Evolutionary conservation across 1,284 basidiomycete species (phyloP), one percentile per base, ranked within the genome.

Genomic region (Malassezia furfur): DNA sequence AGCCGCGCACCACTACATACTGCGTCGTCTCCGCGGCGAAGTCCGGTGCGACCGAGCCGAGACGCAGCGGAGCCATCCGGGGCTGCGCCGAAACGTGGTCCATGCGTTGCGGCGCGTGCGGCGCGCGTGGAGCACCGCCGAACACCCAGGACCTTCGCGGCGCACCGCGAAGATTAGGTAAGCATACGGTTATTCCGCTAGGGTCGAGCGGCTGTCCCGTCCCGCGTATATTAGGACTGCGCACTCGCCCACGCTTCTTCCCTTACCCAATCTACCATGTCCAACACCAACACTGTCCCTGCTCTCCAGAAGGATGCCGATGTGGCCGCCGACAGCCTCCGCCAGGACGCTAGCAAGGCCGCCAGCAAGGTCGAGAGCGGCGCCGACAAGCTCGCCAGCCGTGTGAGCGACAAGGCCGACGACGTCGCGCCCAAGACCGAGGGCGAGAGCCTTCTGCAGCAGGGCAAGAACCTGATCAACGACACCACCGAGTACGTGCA

Each of bases 21-120:
- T 72, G 63, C 39, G 67, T 73, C 32, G 70, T 70, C 59, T 73
- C 65, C 40, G 72, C 70, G 47, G 62, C 60, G 53, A 74, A 74
- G 63, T 74, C 65, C 35, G 72, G 72, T 14, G 68, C 72, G 37
- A 67, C 59, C 43, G 64, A 68, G 34, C 72, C 71, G 46, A 73
- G 68, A 38, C 71, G 70, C 52, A 74, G 62, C 46, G 46, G 45
- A 35, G 68, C 61, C 67, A 70, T 70, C 19, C 43, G 9, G 3
- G 7, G 3, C n/a, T 3, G 25, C 25, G 25, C 4, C 25, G 25
- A 28, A 28, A 37, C 14, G 36, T 37, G 36, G 36, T 17, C 36
- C 36, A 17, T n/a, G 36, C 36, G 36, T 37, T 17, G 10, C 36
- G n/a, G n/a, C 25, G 25, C 25, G 25, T 28, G 25, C 4, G 7